Base-by-base conservation (phyloP, 192 early-diverging fungal genomes). In the Umbelopsis vinacea region DNA sequence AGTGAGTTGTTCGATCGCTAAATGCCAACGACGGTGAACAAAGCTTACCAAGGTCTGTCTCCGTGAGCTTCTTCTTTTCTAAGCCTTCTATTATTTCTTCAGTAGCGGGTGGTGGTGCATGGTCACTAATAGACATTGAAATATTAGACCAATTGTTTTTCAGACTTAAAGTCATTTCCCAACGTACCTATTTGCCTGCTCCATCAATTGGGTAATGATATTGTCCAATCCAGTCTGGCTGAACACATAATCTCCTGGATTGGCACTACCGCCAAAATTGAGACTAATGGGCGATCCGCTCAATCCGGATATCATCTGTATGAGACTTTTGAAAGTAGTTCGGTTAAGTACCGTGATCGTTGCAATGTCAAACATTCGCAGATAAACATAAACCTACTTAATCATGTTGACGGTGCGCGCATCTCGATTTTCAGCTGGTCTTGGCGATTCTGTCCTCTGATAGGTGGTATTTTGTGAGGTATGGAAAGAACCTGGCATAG, bases 171-270 rank as follows among this genome's bases (percentile, higher is more conserved):
- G 0, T 17, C 24, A 12, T 26, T 17, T 10, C 40, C 19, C 15
- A 43, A 74, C 69, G 74, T 82, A 88, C 87, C 82, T 83, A 47
- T 74, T 76, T 70, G 84, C 83, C 67, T 91, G 87, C 55, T 93
- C 91, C 92, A 93, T 92, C 76, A 92, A 78, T 69, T 92, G 93
- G 9, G 93, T 88, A 52, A 98, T 92, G 67, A 98, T 93, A 74
- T 93, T 91, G 78, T 98, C 96, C 21, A 95, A 83, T 21, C 89
- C 93, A 69, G 82, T 76, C 48, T 92, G 90, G 37, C 92, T 92
- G 81, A 93, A 92, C 8, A 86, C 96, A 80, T 98, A 98, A 82
- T 98, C 96, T 52, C 87, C 86, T 33, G 89, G 84, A 54, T 91
- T 81, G 14, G 46, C 24, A 22, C 24, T 84, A 37, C 86, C 88